Percentiles rank a stretch among this genome's conserved stretches.
These are phyloP conservation scores for Chalciporus sphaerocephalus DNA, from an alignment of 768 basidiomycete genomes.

Conservation along the genomic window DNA sequence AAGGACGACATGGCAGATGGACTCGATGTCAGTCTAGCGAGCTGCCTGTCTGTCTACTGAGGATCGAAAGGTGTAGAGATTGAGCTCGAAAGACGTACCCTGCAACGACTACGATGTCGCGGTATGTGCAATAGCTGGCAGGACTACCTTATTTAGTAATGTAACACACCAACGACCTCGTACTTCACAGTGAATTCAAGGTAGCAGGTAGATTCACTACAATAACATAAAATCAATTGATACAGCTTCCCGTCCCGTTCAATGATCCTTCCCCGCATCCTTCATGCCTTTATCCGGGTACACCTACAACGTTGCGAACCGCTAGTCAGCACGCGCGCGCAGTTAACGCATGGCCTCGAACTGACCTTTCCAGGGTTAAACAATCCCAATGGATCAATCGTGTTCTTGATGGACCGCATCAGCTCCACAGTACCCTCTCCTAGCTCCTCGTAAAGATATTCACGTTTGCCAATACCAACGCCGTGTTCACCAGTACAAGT, in stretches of 20 bases:
- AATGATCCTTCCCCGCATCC: not conserved
- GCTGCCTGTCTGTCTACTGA: not conserved
- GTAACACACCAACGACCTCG: not conserved
- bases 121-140: not conserved
- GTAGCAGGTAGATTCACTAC: too few relatives aligned
- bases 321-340: not conserved
- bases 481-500: conserved; percentile 89
- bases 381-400: conserved; percentile 68
- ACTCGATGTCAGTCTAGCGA: not conserved
- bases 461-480: conserved; percentile 79
- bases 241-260: not conserved
- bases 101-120: not conserved
- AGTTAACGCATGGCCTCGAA: not conserved
- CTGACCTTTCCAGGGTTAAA: conserved; percentile 85
- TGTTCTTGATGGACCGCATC: conserved; percentile 78
- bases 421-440: conserved; percentile 77
- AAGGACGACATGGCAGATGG: not conserved
- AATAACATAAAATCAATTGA: too few relatives aligned
- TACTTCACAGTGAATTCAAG: too few relatives aligned
- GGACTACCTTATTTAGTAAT: not conserved
- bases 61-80: not conserved
- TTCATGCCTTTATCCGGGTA: conserved; percentile 27
- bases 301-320: conserved; percentile 2
- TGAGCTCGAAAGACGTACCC: not conserved
- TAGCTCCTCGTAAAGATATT: conserved; percentile 77